Evolutionary conservation across 2,329 filamentous ascomycete species (phyloP).

Genomic region (Madurella fahalii): DNA sequence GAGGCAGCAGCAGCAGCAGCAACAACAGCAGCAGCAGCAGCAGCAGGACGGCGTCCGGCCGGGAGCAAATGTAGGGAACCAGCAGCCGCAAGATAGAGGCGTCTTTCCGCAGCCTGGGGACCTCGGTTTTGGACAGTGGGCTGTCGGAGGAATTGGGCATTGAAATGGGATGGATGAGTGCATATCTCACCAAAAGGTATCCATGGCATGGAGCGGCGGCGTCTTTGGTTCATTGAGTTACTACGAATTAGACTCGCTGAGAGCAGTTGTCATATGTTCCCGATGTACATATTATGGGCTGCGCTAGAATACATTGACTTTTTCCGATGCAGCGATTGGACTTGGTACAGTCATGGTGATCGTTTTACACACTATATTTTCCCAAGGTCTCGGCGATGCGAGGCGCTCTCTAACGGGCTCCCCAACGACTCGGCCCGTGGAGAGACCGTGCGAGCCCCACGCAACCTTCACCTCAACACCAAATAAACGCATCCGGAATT

Average conservation of each 20-base stretch:
- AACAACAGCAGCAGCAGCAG: conserved; percentile 20
- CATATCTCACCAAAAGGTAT: neutral
- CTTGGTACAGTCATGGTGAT: too few species aligned
- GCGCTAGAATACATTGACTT: neutral
- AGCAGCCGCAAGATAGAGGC: conserved; percentile 4
- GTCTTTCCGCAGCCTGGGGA: conserved; percentile 55
- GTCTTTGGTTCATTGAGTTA: conserved; percentile 5
- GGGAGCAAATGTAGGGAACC: neutral
- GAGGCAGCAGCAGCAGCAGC: conserved; percentile 26
- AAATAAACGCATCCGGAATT: neutral
- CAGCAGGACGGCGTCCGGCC: neutral
- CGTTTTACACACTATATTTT: too few species aligned
- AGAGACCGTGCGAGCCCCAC: neutral
- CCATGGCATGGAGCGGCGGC: conserved; percentile 16
- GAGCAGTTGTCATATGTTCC: neutral
- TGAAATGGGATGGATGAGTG: conserved; percentile 19
- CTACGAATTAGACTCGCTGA: neutral
- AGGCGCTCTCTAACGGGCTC: neutral
- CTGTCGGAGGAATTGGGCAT: conserved; percentile 60
- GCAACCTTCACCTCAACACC: neutral
- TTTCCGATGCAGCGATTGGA: neutral
- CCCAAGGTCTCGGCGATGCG: too few species aligned
- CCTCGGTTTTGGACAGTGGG: conserved; percentile 64
- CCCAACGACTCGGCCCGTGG: neutral
- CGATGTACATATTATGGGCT: neutral